Base-by-base conservation (phyloP, 2,329 filamentous ascomycete species). In the Niveomyces coronatus region DNA sequence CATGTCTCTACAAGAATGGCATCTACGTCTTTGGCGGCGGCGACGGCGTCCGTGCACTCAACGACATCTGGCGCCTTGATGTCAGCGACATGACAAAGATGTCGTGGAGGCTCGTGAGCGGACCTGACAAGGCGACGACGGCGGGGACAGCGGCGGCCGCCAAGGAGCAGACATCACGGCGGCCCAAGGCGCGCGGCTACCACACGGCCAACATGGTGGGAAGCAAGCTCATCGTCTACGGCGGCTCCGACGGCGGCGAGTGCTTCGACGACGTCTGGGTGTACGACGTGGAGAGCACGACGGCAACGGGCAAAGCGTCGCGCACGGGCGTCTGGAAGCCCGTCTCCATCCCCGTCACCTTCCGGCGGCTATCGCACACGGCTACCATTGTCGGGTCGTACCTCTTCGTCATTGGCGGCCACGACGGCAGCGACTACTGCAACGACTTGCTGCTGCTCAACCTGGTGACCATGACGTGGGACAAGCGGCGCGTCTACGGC, bases 211-310 rank as follows among this genome's bases (percentile, higher is more conserved):
- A 82, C 53, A 82, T 83, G 70, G 77, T 82, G 30, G 78, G 77
- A 45, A 71, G 70, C 57, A 83, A 83, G 60, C 70, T 83, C 44
- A 82, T 83, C 54, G 76, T 83, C 49, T 82, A 74, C 53, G 79
- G 79, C 27, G 79, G 79, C 23, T 80, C 75, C 3, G 79, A 83
- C 53, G 79, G 79, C 46, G 76, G 75, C 36, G 77, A 82, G 57
- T 83, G 79, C 58, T 83, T 83, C 58, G 71, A 78, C 53, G 79
- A 83, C 50, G 78, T 83, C 28, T 83, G 79, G 79, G 72, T 83
- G 20, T 82, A 81, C 58, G 77, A 83, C 52, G 71, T 82, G 5
- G 77, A 82, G 35, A n/a, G n/a, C n/a, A n/a, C n/a, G n/a, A n/a
- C n/a, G n/a, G n/a, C n/a, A n/a, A n/a, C n/a, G n/a, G n/a, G n/a